Base-by-base conservation (phyloP, 108 stramenopile species). In the Skeletonema potamos region DNA sequence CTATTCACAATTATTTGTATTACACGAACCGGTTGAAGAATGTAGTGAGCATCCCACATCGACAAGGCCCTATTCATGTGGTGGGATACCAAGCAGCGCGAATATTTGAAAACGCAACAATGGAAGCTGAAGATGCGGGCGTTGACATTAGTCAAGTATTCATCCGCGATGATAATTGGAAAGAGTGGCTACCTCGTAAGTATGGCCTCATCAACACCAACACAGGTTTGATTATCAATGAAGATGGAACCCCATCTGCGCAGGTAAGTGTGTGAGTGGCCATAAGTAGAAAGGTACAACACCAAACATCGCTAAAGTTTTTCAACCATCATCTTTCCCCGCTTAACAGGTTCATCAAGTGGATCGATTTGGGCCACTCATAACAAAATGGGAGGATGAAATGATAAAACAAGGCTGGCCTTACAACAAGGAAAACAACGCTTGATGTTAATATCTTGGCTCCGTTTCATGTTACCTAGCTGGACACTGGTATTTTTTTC, bases 1-100 rank as follows among this genome's bases (percentile, higher is more conserved):
- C 79, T n/a, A 89, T 92, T 68, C 91, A 92, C 77, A 92, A 92
- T 62, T 90, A 86, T 58, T 63, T 92, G 55, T 92, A 67, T 72
- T 92, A 92, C 56, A 72, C 85, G 15, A 85, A 85, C 24, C 37
- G 75, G 26, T 71, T 90, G 1, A 73, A 83, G 18, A 76, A 78
- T 72, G 87, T 84, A 3, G 58, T 62, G 15, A 46, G 66, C 3
- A 72, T 79, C 20, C 77, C 70, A 4, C 77, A 79, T 62, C 48
- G 77, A 10, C 71, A 70, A 0, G 77, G 77, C 1, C 54, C 77
- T 8, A 67, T 79, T 36, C 77, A 79, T 48, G 77, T 79, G 17
- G 66, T 79, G 4, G 77, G 83, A 39, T 71, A 62, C 32, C 54
- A 79, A 48, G 77, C 77, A 46, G 58, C 65, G 26, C 59, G 59